Evolutionary conservation across 73 alveolate genomes (phyloP).

Genomic region (Paramecium primaurelia): DNA sequence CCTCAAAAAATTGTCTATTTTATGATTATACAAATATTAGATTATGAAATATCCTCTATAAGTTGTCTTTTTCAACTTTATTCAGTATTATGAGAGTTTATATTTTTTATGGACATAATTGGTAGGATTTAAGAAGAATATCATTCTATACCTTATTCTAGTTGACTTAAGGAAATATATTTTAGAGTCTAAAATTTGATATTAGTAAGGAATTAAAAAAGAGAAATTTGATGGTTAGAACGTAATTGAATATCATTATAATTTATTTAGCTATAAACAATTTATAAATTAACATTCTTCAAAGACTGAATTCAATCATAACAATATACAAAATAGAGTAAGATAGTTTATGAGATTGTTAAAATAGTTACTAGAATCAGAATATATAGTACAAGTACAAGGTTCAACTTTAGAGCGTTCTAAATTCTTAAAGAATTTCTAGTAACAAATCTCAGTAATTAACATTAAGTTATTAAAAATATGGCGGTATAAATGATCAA

Average conservation of each 20-base stretch:
- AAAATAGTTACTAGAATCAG: not conserved
- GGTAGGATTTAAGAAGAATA: slow-evolving; percentile 93
- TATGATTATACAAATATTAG: slow-evolving; percentile 63
- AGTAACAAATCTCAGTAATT: not conserved
- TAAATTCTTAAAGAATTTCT: not conserved
- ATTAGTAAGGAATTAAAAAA: slow-evolving; percentile 55
- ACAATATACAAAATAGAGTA: not conserved
- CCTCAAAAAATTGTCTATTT: slow-evolving; percentile 80
- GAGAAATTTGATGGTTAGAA: slow-evolving; percentile 74
- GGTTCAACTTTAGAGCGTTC: not conserved
- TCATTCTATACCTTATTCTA: slow-evolving; percentile 77
- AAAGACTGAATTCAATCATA: slow-evolving; percentile 48
- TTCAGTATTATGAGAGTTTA: not conserved
- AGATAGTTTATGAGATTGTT: not conserved
- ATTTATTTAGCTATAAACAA: not conserved
- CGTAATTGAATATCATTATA: slow-evolving; percentile 66
- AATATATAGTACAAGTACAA: not conserved
- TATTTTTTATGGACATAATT: slow-evolving; percentile 65
- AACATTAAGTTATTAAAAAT: not conserved
- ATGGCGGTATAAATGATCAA: not conserved
- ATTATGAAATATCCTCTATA: slow-evolving; percentile 22
- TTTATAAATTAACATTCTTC: slow-evolving; percentile 44
- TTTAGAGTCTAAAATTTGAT: slow-evolving; percentile 70
- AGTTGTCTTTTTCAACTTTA: slow-evolving; percentile 91
- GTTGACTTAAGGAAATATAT: slow-evolving; percentile 72